Evolutionary conservation across 2,329 filamentous ascomycete species (phyloP).

Genomic region (Neophaeococcomyces mojaviensis): DNA sequence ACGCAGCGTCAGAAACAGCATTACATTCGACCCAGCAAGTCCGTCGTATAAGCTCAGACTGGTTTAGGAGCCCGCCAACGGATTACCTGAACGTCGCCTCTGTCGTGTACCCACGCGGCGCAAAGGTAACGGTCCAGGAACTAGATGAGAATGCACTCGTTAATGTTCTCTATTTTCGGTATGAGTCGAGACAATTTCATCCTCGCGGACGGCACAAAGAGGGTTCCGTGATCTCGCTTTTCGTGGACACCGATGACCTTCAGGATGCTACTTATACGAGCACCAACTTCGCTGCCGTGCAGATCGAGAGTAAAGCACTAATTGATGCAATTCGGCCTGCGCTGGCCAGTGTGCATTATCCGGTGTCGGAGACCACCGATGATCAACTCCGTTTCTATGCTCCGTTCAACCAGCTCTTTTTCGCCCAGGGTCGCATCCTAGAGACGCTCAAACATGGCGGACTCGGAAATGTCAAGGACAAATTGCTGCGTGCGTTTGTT

Average conservation of each 20-base stretch:
- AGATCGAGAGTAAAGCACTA: constrained; percentile 4
- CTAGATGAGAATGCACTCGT: constrained; percentile 3
- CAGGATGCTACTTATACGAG: constrained; percentile 1
- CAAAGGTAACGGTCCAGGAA: constrained; percentile 2
- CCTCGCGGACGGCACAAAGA: constrained; percentile 1
- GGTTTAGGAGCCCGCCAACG: constrained; percentile 6
- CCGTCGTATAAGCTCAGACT: constrained; percentile 6
- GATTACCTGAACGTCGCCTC: constrained; percentile 7
- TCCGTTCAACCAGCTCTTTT: constrained; percentile 4
- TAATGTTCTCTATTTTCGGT: constrained; percentile 1
- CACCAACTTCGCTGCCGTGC: constrained; percentile 1
- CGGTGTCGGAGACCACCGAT: neutral
- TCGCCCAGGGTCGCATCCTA: constrained; percentile 2
- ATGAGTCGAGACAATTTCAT: neutral
- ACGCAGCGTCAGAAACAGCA: neutral
- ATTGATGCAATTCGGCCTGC: constrained; percentile 5
- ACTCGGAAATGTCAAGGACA: constrained; percentile 3
- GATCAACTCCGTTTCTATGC: constrained; percentile 1
- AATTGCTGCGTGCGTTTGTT: constrained; percentile 6
- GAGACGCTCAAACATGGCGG: constrained; percentile 5
- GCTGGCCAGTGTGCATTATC: constrained; percentile 6
- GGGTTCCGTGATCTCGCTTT: constrained; percentile 3
- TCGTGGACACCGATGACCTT: constrained; percentile 6
- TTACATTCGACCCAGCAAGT: neutral
- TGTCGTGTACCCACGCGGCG: constrained; percentile 2